phyloP scores from a whole-genome alignment of 2,329 filamentous ascomycete genomes.

The Ophiosphaerella herpotricha region DNA sequence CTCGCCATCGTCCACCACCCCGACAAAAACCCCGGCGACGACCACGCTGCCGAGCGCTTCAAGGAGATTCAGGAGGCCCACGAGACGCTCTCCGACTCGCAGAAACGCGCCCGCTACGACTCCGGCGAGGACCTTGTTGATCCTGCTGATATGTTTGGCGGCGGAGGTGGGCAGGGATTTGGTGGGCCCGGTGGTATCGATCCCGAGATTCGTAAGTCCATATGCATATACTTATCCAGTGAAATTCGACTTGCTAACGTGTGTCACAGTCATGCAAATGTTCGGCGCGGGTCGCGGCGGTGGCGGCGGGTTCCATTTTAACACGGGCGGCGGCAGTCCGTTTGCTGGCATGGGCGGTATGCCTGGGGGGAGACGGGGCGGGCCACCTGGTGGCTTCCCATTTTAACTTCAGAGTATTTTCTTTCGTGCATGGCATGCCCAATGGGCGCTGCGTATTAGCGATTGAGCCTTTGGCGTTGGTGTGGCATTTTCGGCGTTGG shows the following conservation, averaged over 20 bases:
- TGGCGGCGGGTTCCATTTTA: constrained; percentile 54
- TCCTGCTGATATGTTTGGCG: constrained; percentile 81
- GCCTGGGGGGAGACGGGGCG: constrained; percentile 39
- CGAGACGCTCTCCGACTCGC: constrained; percentile 89
- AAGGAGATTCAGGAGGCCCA: constrained; percentile 98
- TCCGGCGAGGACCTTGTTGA: constrained; percentile 91
- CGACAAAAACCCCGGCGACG: constrained; percentile 93
- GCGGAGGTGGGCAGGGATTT: constrained; percentile 51
- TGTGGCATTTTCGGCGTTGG: too few relatives aligned
- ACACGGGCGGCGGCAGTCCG: constrained; percentile 46
- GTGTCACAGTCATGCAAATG: constrained; percentile 43
- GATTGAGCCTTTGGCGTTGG: too few relatives aligned
- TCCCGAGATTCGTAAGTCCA: constrained; percentile 40
- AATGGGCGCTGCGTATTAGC: too few relatives aligned
- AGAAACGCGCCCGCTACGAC: constrained; percentile 92
- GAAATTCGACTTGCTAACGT: constrained; percentile 5
- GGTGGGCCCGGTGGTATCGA: constrained; percentile 55
- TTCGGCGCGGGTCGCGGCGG: constrained; percentile 44
- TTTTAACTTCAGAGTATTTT: constrained; percentile 12
- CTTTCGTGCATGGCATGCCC: too few relatives aligned
- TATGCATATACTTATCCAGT: neutral
- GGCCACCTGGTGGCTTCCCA: constrained; percentile 39
- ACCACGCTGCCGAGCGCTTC: constrained; percentile 84
- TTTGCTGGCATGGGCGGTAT: constrained; percentile 44
- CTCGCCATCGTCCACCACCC: constrained; percentile 93